These are phyloP conservation scores for Vitis labrusca DNA, from an alignment of 164 flowering plant genomes.

Conservation along the genomic window DNA sequence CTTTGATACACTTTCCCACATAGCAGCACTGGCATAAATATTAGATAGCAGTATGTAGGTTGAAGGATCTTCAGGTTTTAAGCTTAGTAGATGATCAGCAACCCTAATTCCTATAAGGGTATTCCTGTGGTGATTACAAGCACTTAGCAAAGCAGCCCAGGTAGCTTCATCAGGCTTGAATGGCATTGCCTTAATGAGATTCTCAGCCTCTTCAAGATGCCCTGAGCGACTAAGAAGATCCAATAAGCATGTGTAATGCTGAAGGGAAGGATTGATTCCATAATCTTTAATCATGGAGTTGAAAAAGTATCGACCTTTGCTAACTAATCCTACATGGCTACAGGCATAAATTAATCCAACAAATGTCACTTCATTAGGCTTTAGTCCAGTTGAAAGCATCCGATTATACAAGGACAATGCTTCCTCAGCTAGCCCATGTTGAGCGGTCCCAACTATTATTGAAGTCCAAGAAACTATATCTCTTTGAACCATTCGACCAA, in stretches of 20 bases:
- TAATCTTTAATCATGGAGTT: constrained; percentile 58
- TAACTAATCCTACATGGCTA: constrained; percentile 80
- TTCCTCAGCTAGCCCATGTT: constrained; percentile 75
- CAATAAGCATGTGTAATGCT: constrained; percentile 79
- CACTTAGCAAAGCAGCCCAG: constrained; percentile 81
- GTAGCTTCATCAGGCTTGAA: constrained; percentile 82
- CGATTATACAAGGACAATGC: constrained; percentile 61
- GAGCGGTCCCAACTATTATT: constrained; percentile 82
- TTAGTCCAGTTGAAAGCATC: constrained; percentile 56
- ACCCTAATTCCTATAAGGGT: constrained; percentile 51
- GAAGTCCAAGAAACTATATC: constrained; percentile 93
- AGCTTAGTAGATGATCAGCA: constrained; percentile 52
- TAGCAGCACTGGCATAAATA: constrained; percentile 55
- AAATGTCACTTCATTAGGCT: constrained; percentile 86
- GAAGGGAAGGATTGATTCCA: constrained; percentile 64
- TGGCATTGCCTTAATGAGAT: constrained; percentile 62
- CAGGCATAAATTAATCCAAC: constrained; percentile 84
- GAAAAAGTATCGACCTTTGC: constrained; percentile 58
- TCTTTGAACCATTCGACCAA: constrained; percentile 34
- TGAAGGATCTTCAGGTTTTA: constrained; percentile 64
- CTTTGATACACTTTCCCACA: constrained; percentile 65
- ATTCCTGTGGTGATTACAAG: constrained; percentile 60
- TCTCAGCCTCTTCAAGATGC: constrained; percentile 67
- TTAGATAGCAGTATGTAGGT: constrained; percentile 69
- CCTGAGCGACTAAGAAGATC: constrained; percentile 85